Conservation (phyloP, 139 green algal genomes). For the Volvox reticuliferus region DNA sequence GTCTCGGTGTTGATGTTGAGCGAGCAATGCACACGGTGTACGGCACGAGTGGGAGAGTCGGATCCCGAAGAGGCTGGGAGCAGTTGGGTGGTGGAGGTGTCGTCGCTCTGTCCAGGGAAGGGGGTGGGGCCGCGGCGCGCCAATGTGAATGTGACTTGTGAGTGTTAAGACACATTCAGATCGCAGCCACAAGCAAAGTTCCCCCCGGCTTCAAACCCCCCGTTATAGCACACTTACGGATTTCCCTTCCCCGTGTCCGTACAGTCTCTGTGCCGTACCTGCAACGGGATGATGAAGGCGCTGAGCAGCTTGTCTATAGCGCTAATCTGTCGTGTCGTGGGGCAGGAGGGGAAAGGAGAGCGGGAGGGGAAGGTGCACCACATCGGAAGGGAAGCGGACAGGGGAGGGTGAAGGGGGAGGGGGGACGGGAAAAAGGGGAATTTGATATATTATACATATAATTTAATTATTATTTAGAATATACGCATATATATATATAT, state of each 20-base stretch:
- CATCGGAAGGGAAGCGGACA: neutral
- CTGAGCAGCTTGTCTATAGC: slow-evolving; percentile 96
- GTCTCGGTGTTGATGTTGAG: slow-evolving; percentile 99
- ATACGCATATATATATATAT: too few relatives aligned
- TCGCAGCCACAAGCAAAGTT: too few relatives aligned
- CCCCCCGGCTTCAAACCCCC: neutral
- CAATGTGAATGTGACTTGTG: neutral
- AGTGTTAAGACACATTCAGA: too few relatives aligned
- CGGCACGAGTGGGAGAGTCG: neutral
- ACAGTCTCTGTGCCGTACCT: slow-evolving; percentile 52
- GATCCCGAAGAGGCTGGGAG: neutral
- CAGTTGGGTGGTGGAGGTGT: slow-evolving; percentile 26
- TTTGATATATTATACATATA: too few relatives aligned
- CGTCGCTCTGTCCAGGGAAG: neutral
- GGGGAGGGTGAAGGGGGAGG: neutral
- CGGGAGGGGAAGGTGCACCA: neutral
- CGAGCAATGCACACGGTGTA: slow-evolving; percentile 91
- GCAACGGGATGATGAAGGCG: slow-evolving; percentile 96
- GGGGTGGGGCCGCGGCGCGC: neutral
- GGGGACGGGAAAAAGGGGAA: neutral
- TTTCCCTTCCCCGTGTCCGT: too few relatives aligned
- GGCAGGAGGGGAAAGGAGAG: neutral
- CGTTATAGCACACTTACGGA: neutral
- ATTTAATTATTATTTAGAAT: too few relatives aligned
- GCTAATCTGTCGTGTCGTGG: slow-evolving; percentile 46